Base-by-base conservation (phyloP, 2,329 filamentous ascomycete genomes). In the Lizonia empirigonia region DNA sequence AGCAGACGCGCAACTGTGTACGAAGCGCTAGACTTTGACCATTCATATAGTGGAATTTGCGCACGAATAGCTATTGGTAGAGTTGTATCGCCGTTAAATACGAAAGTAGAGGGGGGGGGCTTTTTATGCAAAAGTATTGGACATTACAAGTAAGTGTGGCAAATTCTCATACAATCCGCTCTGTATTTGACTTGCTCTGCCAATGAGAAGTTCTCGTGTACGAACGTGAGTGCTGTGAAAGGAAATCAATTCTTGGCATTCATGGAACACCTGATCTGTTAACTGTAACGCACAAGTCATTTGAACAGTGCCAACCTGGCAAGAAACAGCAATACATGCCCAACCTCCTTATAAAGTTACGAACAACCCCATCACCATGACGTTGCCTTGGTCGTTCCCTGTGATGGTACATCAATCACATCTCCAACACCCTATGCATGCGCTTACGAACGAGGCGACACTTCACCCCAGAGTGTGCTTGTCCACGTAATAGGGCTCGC, bases 401-500 rank as follows among this genome's bases (percentile, higher is more conserved):
- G 53, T 58, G 15, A 45, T 35, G 5, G 55, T 58, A 19, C 50
- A 60, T 13, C 55, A 44, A 40, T 62, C 37, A 32, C 48, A 10
- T 54, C 48, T 19, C 13, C 24, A 9, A 37, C 49, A 16, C 38
- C 52, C 4, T 32, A 27, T 13, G 35, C 50, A 5, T 54, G 57
- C 30, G 57, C 55, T 7, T 62, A 60, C 39, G 55, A 60, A 32
- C 50, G 53, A n/a, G 48, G 52, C 13, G 19, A 38, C 10, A 9
- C 29, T 5, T 15, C 38, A 7, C 45, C 49, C 13, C 40, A 30
- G 2, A 56, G 56, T 45, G 56, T 56, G 5, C 30, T 59, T 4
- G 33, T 62, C 8, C 59, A 42, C 16, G 45, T 62, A 12, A 46
- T 54, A 10, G 56, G 56, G 5, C 40, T 62, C 12, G 57, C 54